Evolutionary conservation across 1,284 basidiomycete genomes (phyloP).

Genomic region (Butyriboletus appendiculatus): DNA sequence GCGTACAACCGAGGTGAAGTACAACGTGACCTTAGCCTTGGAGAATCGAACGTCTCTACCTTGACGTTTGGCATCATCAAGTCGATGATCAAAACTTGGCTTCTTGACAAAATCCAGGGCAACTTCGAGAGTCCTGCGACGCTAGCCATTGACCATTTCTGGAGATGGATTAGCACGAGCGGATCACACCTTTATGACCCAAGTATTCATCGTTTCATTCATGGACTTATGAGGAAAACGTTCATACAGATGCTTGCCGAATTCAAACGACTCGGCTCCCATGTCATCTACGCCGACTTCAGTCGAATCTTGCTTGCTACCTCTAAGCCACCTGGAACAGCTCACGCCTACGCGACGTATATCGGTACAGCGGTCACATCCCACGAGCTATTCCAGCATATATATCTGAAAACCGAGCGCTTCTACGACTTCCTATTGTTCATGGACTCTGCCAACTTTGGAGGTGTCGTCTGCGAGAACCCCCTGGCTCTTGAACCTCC

Average conservation of each 20-base stretch:
- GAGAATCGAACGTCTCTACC: slow-evolving; percentile 91
- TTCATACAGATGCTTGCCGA: slow-evolving; percentile 97
- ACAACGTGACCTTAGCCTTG: slow-evolving; percentile 80
- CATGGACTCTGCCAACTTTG: slow-evolving; percentile 95
- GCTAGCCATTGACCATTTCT: slow-evolving; percentile 87
- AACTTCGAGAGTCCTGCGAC: slow-evolving; percentile 65
- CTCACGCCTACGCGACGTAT: slow-evolving; percentile 94
- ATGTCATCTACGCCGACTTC: slow-evolving; percentile 96
- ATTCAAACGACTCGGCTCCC: slow-evolving; percentile 93
- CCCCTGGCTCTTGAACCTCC: slow-evolving; percentile 68
- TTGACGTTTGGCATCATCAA: slow-evolving; percentile 88
- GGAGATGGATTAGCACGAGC: slow-evolving; percentile 93
- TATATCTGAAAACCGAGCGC: slow-evolving; percentile 84
- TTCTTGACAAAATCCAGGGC: slow-evolving; percentile 81
- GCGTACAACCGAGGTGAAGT: slow-evolving; percentile 84
- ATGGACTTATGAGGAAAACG: slow-evolving; percentile 97
- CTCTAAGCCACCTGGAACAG: slow-evolving; percentile 94
- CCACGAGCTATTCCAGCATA: slow-evolving; percentile 94
- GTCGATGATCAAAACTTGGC: slow-evolving; percentile 90
- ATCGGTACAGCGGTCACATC: slow-evolving; percentile 92
- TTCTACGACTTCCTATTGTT: slow-evolving; percentile 96
- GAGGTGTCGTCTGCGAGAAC: slow-evolving; percentile 85
- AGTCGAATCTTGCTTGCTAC: slow-evolving; percentile 90
- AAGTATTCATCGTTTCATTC: slow-evolving; percentile 90
- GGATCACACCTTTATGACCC: slow-evolving; percentile 92